These are phyloP conservation scores for Rhododendron henanense DNA, from an alignment of 148 eudicot genomes.

Conservation along the genomic window DNA sequence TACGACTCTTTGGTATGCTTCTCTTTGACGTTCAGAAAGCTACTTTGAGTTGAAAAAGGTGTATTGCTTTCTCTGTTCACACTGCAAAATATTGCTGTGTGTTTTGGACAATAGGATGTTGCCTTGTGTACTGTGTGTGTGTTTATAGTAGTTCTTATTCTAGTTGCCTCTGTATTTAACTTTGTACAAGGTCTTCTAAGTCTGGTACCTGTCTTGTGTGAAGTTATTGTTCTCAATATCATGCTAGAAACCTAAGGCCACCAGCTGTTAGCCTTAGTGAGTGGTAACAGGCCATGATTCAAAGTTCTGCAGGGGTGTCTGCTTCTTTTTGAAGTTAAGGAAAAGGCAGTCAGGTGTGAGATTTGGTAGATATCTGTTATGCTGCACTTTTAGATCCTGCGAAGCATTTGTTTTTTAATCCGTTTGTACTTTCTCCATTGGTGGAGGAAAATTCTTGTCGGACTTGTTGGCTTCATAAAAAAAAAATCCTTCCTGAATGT, in stretches of 20 bases:
- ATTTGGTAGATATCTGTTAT: neutral
- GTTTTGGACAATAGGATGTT: neutral
- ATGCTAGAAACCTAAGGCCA: neutral
- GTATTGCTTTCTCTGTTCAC: slow-evolving; percentile 1
- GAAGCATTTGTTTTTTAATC: neutral
- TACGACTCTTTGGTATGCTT: slow-evolving; percentile 90
- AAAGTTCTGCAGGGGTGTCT: neutral
- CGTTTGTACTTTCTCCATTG: neutral
- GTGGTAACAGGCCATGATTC: neutral
- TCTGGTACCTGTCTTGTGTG: neutral
- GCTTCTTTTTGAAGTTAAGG: neutral
- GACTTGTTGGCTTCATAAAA: neutral
- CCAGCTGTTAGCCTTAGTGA: neutral
- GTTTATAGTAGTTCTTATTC: neutral
- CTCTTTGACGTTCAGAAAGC: neutral
- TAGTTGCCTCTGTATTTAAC: neutral
- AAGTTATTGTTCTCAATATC: neutral
- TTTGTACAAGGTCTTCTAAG: neutral
- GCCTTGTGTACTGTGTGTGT: neutral
- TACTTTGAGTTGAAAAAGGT: neutral
- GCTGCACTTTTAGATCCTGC: neutral
- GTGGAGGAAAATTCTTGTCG: neutral
- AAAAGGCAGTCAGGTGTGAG: neutral
- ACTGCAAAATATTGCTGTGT: neutral
- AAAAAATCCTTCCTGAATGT: too few species aligned